phyloP scores from a whole-genome alignment of 805 yeast genomes.

The Sungouiozyma ichnusensis region DNA sequence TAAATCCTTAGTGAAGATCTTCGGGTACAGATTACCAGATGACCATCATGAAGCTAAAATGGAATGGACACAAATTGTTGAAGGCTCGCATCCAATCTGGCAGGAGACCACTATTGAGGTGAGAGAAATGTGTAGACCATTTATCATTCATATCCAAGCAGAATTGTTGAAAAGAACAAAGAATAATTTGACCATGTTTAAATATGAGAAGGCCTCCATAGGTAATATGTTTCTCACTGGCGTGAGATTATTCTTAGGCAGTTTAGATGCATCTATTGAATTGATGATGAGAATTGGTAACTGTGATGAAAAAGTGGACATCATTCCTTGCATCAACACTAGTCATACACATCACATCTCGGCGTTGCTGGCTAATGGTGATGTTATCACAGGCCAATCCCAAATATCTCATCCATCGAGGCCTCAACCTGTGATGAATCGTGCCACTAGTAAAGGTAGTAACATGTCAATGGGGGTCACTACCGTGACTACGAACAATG shows the following conservation, averaged over 20 bases:
- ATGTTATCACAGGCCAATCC: conserved; percentile 77
- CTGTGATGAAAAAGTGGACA: conserved; percentile 38
- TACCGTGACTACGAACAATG: not conserved
- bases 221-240: conserved; percentile 84
- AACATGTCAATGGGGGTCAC: not conserved
- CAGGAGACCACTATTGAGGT: conserved; percentile 31
- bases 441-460: not conserved
- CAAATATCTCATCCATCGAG: conserved; percentile 79
- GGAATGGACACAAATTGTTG: conserved; percentile 73
- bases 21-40: conserved; percentile 23
- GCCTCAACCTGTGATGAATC: conserved; percentile 8
- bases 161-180: conserved; percentile 61
- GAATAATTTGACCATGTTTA: conserved; percentile 32
- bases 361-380: conserved; percentile 60
- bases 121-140: conserved; percentile 66
- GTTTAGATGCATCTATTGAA: conserved; percentile 76
- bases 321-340: conserved; percentile 75
- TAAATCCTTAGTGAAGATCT: conserved; percentile 29
- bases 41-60: conserved; percentile 39
- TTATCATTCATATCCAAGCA: conserved; percentile 66
- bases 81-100: conserved; percentile 72
- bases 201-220: conserved; percentile 67
- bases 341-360: conserved; percentile 80
- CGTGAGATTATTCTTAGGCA: conserved; percentile 69
- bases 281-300: conserved; percentile 48